phyloP scores from a whole-genome alignment of 2,329 filamentous ascomycete genomes.

The Apiospora marii region DNA sequence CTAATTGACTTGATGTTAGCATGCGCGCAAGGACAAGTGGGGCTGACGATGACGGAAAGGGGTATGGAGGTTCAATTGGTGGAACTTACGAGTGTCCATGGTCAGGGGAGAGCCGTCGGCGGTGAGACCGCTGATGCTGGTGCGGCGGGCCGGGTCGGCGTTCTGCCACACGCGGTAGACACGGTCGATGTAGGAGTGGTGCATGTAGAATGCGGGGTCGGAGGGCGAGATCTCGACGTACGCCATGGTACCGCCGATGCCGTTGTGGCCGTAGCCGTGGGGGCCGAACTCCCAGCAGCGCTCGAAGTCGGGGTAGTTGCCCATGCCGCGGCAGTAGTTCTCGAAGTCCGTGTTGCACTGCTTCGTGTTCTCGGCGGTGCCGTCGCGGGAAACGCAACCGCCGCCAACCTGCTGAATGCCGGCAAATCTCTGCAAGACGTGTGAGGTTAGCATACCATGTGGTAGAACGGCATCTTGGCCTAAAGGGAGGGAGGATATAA shows the following conservation, averaged over 20 bases:
- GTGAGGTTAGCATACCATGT: slow-evolving; percentile 35
- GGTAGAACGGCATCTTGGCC: slow-evolving; percentile 20
- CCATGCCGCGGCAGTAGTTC: slow-evolving; percentile 28
- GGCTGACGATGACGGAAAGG: not conserved
- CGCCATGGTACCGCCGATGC: slow-evolving; percentile 41
- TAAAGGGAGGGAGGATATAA: not conserved
- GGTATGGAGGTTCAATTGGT: too few relatives aligned
- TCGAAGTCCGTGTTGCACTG: slow-evolving; percentile 35
- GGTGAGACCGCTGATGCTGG: slow-evolving; percentile 32
- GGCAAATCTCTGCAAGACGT: slow-evolving; percentile 39
- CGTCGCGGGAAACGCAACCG: slow-evolving; percentile 41
- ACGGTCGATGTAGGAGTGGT: slow-evolving; percentile 24
- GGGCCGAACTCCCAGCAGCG: slow-evolving; percentile 34
- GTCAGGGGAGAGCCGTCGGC: slow-evolving; percentile 23
- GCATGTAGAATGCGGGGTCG: slow-evolving; percentile 40
- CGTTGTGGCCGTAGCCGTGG: slow-evolving; percentile 45
- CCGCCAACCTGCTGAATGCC: slow-evolving; percentile 33
- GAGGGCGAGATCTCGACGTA: slow-evolving; percentile 41
- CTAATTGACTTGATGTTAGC: slow-evolving; percentile 12
- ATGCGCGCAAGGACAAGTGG: slow-evolving; percentile 17
- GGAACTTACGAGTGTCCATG: slow-evolving; percentile 22
- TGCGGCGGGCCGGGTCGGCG: slow-evolving; percentile 38
- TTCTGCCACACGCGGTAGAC: slow-evolving; percentile 31
- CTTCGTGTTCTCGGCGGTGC: slow-evolving; percentile 38
- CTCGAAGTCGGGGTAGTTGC: slow-evolving; percentile 26